A percentile compares a stretch with the other conserved stretches of the same genome.
phyloP scores from a whole-genome alignment of 108 stramenopile species.

The Aurantiochytrium sp. region DNA sequence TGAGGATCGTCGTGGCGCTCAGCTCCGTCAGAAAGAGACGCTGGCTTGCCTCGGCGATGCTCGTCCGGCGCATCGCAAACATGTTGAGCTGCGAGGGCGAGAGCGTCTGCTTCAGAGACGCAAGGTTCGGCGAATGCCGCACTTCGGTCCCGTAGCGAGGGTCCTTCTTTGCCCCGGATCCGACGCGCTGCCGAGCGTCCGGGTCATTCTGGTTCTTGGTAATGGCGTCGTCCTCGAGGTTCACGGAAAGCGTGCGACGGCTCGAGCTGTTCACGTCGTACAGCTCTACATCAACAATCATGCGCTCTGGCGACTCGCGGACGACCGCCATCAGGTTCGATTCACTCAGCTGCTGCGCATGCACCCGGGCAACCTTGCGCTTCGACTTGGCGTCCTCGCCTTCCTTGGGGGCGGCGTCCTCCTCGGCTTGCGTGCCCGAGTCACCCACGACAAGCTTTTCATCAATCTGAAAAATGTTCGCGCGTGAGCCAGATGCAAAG shows the following conservation, averaged over 20 bases:
- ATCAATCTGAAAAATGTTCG: background rate
- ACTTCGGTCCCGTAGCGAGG: background rate
- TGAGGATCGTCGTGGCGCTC: background rate
- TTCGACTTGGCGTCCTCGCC: background rate
- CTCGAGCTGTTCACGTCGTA: background rate
- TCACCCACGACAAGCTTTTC: background rate
- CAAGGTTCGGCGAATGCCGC: slow-evolving; percentile 13
- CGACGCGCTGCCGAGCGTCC: background rate
- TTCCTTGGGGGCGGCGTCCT: background rate
- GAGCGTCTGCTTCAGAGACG: background rate
- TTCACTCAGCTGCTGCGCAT: background rate
- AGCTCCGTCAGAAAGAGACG: background rate
- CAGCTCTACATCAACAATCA: background rate
- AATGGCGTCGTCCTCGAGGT: background rate
- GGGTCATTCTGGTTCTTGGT: background rate
- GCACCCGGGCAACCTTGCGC: background rate
- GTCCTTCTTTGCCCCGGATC: background rate
- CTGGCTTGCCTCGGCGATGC: background rate
- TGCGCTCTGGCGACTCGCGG: background rate
- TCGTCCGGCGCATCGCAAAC: slow-evolving; percentile 19
- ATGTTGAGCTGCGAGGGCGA: slow-evolving; percentile 19
- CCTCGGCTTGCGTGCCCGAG: background rate
- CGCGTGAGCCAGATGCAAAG: background rate
- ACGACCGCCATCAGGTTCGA: slow-evolving; percentile 9
- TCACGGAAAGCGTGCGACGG: background rate